phyloP scores from a whole-genome alignment of 352 stramenopile species.

The Pythium angustatum region DNA sequence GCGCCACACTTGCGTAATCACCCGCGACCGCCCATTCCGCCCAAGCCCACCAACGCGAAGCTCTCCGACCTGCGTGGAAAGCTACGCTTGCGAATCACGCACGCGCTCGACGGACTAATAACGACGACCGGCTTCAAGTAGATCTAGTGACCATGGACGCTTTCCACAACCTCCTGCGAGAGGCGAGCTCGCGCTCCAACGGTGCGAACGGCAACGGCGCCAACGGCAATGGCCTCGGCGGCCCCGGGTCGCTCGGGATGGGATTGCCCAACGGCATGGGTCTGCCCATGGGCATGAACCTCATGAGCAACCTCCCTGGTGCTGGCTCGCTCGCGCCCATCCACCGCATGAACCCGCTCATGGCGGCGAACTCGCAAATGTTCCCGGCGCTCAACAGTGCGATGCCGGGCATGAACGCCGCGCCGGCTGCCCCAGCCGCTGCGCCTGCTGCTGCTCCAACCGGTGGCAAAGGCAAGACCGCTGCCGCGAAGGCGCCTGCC shows the following conservation, averaged over 20 bases:
- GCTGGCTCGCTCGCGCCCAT: constrained; percentile 59
- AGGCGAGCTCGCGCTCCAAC: constrained; percentile 59
- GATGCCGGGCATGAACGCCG: constrained; percentile 22
- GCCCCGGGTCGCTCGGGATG: constrained; percentile 28
- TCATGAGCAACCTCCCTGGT: constrained; percentile 53
- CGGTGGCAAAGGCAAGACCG: constrained; percentile 37
- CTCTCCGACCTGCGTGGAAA: not conserved
- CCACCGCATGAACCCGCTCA: constrained; percentile 74
- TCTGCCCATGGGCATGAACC: constrained; percentile 66
- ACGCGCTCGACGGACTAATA: too few relatives aligned
- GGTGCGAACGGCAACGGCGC: constrained; percentile 18
- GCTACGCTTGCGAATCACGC: constrained; percentile 13
- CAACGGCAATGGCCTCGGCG: constrained; percentile 7
- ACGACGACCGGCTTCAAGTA: constrained; percentile 12
- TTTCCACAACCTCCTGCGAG: constrained; percentile 77
- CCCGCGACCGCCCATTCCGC: constrained; percentile 1
- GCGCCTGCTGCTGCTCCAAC: constrained; percentile 5
- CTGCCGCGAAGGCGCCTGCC: constrained; percentile 44
- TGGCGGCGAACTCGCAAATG: constrained; percentile 60
- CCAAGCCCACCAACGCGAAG: not conserved
- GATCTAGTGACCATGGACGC: constrained; percentile 50
- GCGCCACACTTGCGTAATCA: constrained; percentile 30
- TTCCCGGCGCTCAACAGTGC: constrained; percentile 47
- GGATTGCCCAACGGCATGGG: constrained; percentile 44
- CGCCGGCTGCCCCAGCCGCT: not conserved